Conservation (phyloP, 1,139 yeast genomes). For the Candida glucosophila region DNA sequence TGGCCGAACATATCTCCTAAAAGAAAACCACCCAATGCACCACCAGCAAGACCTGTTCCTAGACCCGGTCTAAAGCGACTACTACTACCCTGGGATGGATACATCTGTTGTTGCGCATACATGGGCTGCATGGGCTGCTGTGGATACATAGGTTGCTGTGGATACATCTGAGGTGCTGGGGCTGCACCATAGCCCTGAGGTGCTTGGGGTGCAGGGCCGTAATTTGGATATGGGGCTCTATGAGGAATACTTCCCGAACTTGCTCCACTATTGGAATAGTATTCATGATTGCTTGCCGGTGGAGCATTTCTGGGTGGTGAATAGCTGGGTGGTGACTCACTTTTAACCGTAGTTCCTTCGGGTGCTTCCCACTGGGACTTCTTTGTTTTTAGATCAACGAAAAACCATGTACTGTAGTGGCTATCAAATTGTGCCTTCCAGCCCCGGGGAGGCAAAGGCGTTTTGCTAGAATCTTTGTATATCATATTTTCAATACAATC, state of each 20-base stretch:
- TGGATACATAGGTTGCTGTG: constrained; percentile 8
- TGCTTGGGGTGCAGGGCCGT: constrained; percentile 1
- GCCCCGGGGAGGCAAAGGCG: constrained; percentile 63
- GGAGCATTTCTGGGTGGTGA: constrained; percentile 12
- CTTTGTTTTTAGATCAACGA: constrained; percentile 64
- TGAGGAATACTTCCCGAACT: background rate
- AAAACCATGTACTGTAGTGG: constrained; percentile 69
- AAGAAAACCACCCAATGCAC: constrained; percentile 67
- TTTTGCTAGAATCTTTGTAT: constrained; percentile 12
- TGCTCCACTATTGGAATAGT: background rate
- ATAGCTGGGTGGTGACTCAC: constrained; percentile 25
- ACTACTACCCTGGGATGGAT: constrained; percentile 7
- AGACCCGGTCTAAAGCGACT: constrained; percentile 16
- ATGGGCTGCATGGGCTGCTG: constrained; percentile 14
- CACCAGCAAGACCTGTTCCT: constrained; percentile 75
- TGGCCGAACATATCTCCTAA: constrained; percentile 38
- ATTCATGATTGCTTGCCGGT: background rate
- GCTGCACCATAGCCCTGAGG: constrained; percentile 15
- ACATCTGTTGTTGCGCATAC: constrained; percentile 11
- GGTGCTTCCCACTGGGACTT: constrained; percentile 92
- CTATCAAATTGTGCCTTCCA: constrained; percentile 87
- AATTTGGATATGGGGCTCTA: background rate
- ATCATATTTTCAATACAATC: too few species aligned
- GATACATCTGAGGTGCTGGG: constrained; percentile 9
- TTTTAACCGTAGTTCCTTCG: constrained; percentile 40